phyloP scores from a whole-genome alignment of 306 rosid species.

The Glycine tomentella region DNA sequence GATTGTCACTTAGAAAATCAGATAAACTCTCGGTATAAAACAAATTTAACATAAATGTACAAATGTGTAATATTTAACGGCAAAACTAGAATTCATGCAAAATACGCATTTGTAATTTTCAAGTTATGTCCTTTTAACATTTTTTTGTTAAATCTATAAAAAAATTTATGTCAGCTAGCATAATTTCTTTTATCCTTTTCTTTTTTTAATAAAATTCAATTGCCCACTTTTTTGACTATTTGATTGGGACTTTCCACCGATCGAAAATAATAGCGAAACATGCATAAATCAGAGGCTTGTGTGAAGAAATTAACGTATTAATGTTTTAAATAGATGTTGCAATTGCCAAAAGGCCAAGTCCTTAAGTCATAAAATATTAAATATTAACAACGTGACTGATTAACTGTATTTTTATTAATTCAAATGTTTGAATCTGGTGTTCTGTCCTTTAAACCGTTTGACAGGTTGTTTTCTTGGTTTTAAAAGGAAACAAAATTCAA shows the following conservation, averaged over 20 bases:
- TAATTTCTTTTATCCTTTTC: too few relatives aligned
- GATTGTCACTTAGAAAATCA: too few relatives aligned
- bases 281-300: conserved; percentile 35
- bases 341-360: conserved; percentile 19
- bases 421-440: conserved; percentile 16
- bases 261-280: conserved; percentile 18
- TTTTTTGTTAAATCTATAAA: too few relatives aligned
- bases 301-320: conserved; percentile 25
- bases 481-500: background rate
- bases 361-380: conserved; percentile 11
- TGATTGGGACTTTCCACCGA: conserved; percentile 34
- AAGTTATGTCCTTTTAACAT: too few relatives aligned
- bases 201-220: background rate
- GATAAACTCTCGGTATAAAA: too few relatives aligned
- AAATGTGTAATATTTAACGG: too few relatives aligned
- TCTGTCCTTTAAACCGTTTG: conserved; percentile 2
- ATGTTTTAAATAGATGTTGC: conserved; percentile 7
- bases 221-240: background rate
- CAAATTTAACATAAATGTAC: too few relatives aligned
- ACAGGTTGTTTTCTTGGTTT: conserved; percentile 17
- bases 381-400: conserved; percentile 9
- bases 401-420: conserved; percentile 3
- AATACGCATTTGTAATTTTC: too few relatives aligned
- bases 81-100: too few relatives aligned
- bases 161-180: too few relatives aligned